Conservation (phyloP, 2,329 filamentous ascomycete genomes). For the Sarocladium strictum region DNA sequence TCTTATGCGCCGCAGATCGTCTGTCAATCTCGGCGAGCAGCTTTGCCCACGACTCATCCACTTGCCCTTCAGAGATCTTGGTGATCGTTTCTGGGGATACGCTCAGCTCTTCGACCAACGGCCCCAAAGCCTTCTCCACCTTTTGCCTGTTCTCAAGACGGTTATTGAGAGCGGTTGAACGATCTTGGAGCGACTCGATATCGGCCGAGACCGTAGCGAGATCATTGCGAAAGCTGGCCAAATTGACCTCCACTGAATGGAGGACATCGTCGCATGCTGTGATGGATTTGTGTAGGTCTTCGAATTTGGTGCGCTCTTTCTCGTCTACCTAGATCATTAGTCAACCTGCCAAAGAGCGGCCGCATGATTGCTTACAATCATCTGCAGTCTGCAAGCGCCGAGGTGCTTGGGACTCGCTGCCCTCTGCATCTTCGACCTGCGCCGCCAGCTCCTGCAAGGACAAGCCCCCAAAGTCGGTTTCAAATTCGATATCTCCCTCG, state of each 20-base stretch:
- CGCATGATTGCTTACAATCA: constrained; percentile 54
- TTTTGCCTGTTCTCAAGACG: constrained; percentile 83
- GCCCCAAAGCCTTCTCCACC: constrained; percentile 81
- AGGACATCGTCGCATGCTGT: constrained; percentile 87
- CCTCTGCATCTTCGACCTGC: constrained; percentile 19
- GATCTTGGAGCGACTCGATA: constrained; percentile 85
- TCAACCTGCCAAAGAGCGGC: neutral
- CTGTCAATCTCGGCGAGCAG: constrained; percentile 79
- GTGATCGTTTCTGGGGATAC: constrained; percentile 78
- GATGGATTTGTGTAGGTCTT: constrained; percentile 87
- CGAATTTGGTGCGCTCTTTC: constrained; percentile 75
- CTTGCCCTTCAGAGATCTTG: constrained; percentile 79
- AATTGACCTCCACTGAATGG: constrained; percentile 85
- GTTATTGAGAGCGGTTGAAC: constrained; percentile 76
- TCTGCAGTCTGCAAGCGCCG: constrained; percentile 50
- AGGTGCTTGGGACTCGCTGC: constrained; percentile 16
- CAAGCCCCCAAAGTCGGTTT: constrained; percentile 73
- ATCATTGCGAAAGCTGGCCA: constrained; percentile 90
- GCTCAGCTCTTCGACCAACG: constrained; percentile 86
- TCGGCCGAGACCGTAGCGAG: constrained; percentile 88
- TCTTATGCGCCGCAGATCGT: constrained; percentile 65
- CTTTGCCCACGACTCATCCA: constrained; percentile 85
- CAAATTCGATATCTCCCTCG: constrained; percentile 51
- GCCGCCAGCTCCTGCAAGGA: constrained; percentile 67
- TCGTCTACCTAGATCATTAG: constrained; percentile 50